phyloP scores from a whole-genome alignment of 164 flowering plant genomes.

The Saururus chinensis region DNA sequence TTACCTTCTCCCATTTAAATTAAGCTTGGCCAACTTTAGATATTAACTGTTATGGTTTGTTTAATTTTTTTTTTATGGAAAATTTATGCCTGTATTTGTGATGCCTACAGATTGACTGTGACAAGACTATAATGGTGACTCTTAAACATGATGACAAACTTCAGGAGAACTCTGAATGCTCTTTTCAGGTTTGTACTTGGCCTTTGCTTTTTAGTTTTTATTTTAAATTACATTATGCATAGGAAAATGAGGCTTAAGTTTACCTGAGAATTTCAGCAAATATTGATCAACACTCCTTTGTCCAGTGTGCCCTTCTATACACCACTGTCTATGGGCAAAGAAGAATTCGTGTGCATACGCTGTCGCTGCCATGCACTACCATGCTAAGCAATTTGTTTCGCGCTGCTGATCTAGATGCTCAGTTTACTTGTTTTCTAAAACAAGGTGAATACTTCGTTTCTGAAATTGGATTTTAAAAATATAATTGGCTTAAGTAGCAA shows the following conservation, averaged over 20 bases:
- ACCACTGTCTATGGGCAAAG: slow-evolving; percentile 94
- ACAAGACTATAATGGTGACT: slow-evolving; percentile 79
- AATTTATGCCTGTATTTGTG: background rate
- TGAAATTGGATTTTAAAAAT: background rate
- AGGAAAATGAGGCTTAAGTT: too few species aligned
- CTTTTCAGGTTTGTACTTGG: slow-evolving; percentile 55
- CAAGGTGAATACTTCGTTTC: slow-evolving; percentile 47
- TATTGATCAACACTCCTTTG: background rate
- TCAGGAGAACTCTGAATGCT: slow-evolving; percentile 77
- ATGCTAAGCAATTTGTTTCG: slow-evolving; percentile 83
- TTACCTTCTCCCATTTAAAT: too few species aligned
- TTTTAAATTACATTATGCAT: background rate
- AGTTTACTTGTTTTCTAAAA: slow-evolving; percentile 75
- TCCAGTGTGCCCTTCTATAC: slow-evolving; percentile 97
- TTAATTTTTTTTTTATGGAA: too few species aligned
- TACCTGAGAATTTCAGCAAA: background rate
- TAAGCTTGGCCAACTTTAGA: background rate
- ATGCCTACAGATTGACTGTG: slow-evolving; percentile 92
- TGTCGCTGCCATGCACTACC: slow-evolving; percentile 83
- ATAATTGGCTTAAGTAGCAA: background rate
- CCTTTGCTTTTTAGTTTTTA: background rate
- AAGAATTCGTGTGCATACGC: slow-evolving; percentile 85
- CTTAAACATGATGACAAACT: slow-evolving; percentile 83
- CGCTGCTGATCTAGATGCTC: slow-evolving; percentile 90
- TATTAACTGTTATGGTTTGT: background rate